Evolutionary conservation across 208 protist genomes (phyloP).

Genomic region (Jaenimonas drosophilae): DNA sequence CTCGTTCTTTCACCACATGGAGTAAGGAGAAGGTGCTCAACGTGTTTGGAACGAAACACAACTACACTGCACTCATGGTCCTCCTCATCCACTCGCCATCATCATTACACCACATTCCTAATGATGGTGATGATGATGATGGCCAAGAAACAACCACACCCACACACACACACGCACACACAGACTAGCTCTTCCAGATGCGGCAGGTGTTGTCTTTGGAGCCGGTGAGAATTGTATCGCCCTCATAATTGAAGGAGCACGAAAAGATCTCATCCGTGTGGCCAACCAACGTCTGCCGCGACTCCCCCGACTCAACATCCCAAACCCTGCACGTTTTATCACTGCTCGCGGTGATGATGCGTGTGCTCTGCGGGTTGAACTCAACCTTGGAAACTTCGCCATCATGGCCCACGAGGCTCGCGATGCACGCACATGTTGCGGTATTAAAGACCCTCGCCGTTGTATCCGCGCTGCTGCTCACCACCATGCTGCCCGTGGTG

Average conservation of each 20-base stretch:
- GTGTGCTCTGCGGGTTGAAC: slow-evolving; percentile 94
- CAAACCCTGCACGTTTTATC: slow-evolving; percentile 93
- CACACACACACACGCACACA: slow-evolving; percentile 6
- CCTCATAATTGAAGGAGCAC: slow-evolving; percentile 94
- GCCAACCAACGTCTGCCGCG: slow-evolving; percentile 87
- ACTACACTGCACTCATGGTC: too few species aligned
- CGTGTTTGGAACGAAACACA: too few species aligned
- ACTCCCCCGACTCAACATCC: slow-evolving; percentile 79
- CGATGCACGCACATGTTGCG: slow-evolving; percentile 77
- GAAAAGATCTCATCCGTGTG: slow-evolving; percentile 96
- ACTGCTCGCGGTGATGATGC: slow-evolving; percentile 89
- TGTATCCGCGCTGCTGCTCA: slow-evolving; percentile 91
- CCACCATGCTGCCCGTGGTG: slow-evolving; percentile 76
- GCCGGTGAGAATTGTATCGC: slow-evolving; percentile 93
- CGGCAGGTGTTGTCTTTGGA: slow-evolving; percentile 96
- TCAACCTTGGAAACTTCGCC: slow-evolving; percentile 92
- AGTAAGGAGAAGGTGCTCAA: too few species aligned
- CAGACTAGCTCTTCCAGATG: slow-evolving; percentile 86
- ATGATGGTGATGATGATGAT: not conserved
- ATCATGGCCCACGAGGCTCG: slow-evolving; percentile 87
- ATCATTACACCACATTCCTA: slow-evolving; percentile 1
- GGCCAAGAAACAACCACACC: slow-evolving; percentile 1
- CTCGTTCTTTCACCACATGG: too few species aligned
- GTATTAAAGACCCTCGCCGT: slow-evolving; percentile 91
- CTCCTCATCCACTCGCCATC: too few species aligned